These are phyloP conservation scores for Penicillium sp. DNA, from an alignment of 2,329 filamentous ascomycete genomes.

Conservation along the genomic window DNA sequence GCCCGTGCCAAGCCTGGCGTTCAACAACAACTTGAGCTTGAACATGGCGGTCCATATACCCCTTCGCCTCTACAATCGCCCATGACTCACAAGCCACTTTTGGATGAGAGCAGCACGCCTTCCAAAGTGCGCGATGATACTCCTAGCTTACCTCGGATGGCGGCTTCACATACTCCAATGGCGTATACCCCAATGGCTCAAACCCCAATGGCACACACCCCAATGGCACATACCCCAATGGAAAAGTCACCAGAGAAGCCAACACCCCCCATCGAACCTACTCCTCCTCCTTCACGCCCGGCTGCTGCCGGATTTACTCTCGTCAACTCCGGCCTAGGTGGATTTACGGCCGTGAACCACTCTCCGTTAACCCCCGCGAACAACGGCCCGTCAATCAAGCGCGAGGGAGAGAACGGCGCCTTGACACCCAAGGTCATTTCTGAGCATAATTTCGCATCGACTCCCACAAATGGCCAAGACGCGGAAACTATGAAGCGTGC, in stretches of 20 bases:
- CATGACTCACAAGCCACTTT: conserved; percentile 54
- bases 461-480: conserved; percentile 53
- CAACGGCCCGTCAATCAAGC: conserved; percentile 46
- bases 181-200: conserved; percentile 51
- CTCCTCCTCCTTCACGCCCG: conserved; percentile 38
- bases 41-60: conserved; percentile 89
- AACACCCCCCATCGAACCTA: conserved; percentile 38
- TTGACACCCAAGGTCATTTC: conserved; percentile 64
- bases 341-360: conserved; percentile 61
- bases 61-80: conserved; percentile 73
- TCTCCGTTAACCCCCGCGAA: conserved; percentile 47
- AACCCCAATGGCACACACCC: conserved; percentile 42
- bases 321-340: conserved; percentile 60
- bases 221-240: conserved; percentile 51
- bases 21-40: conserved; percentile 90
- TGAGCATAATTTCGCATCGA: conserved; percentile 61
- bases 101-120: conserved; percentile 47
- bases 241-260: conserved; percentile 35
- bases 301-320: conserved; percentile 63
- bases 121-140: conserved; percentile 60
- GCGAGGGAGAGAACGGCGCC: conserved; percentile 55
- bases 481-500: conserved; percentile 72
- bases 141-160: conserved; percentile 61
- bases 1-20: conserved; percentile 88
- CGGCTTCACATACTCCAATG: conserved; percentile 55